Evolutionary conservation across 345 rosid species (phyloP).

Genomic region (Corymbia maculata): DNA sequence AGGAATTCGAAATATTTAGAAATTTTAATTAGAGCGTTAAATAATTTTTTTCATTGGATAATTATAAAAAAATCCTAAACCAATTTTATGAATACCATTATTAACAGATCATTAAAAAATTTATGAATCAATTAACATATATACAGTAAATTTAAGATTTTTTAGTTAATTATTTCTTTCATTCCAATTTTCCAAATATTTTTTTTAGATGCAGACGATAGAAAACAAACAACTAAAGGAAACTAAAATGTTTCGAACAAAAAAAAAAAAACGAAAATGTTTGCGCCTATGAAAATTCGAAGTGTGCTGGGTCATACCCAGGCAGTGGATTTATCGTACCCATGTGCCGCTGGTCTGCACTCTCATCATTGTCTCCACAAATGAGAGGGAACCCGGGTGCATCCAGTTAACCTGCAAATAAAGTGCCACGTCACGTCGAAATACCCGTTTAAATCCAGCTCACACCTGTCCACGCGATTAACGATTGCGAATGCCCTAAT

Average conservation of each 20-base stretch:
- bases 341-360: not conserved
- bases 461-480: not conserved
- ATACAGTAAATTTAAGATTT: not conserved
- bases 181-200: not conserved
- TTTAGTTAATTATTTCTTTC: not conserved
- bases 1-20: not conserved
- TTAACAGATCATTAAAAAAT: rapidly evolving
- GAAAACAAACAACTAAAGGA: not conserved
- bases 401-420: not conserved
- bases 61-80: not conserved
- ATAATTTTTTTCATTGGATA: not conserved
- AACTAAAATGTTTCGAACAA: no score
- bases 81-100: rapidly evolving
- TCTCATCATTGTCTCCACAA: not conserved
- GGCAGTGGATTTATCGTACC: not conserved
- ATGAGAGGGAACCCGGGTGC: not conserved
- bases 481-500: not conserved
- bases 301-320: not conserved
- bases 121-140: rapidly evolving
- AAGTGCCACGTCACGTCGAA: not conserved
- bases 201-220: not conserved
- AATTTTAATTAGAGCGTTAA: not conserved
- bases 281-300: not conserved
- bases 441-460: not conserved
- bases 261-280: not conserved